A percentile compares a stretch with the other conserved stretches of the same genome.
Evolutionary conservation across 257 asterid species (phyloP).

Genomic region (Ajuga chamaepitys): DNA sequence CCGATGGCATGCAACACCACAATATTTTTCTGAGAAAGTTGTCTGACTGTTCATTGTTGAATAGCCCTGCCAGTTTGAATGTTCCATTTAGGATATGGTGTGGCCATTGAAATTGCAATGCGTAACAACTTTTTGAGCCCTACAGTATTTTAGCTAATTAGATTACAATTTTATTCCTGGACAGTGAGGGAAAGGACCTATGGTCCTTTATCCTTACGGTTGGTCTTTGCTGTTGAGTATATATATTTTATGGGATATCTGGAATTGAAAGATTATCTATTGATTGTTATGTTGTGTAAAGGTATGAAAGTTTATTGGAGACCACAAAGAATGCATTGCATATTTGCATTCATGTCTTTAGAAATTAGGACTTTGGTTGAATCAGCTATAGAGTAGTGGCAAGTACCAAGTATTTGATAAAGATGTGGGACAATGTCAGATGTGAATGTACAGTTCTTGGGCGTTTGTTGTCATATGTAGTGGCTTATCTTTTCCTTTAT

Average conservation of each 20-base stretch:
- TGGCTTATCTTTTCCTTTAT: background rate
- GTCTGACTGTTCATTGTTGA: background rate
- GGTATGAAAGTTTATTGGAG: background rate
- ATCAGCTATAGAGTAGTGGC: background rate
- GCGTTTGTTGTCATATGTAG: background rate
- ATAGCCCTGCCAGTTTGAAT: constrained; percentile 2
- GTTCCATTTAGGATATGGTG: background rate
- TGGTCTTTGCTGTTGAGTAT: background rate
- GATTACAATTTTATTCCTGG: background rate
- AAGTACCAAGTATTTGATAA: background rate
- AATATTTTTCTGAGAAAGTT: background rate
- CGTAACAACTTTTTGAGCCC: background rate
- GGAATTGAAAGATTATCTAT: background rate
- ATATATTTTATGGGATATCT: background rate
- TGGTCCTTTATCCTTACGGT: background rate
- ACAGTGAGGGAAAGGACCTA: background rate
- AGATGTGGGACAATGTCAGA: background rate
- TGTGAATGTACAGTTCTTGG: background rate
- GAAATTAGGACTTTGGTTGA: background rate
- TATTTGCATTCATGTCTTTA: background rate
- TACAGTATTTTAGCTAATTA: background rate
- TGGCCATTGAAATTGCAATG: background rate
- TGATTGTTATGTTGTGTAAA: background rate
- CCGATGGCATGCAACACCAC: background rate
- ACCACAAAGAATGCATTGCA: background rate